Base-by-base conservation (phyloP, 805 yeast genomes). In the Saccharomycopsis selenospora region DNA sequence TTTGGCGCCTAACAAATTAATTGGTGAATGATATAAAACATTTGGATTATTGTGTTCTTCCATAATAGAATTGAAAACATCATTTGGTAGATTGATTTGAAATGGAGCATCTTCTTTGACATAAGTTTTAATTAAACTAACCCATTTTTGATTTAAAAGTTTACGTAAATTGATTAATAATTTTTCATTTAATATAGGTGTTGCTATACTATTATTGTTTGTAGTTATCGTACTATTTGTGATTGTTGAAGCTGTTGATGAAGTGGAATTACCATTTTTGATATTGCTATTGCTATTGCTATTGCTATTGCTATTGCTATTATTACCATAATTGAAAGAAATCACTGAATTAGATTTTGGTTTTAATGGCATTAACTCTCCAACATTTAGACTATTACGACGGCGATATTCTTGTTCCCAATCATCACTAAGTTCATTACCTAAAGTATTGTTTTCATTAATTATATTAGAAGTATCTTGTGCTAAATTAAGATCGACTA, bases 31-130 rank as follows among this genome's bases (percentile, higher is more conserved):
- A 46, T 57, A 62, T 14, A 59, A 68, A 10, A 66, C 54, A 20
- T 54, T 47, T 13, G 41, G 46, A 24, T 43, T 36, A 6, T 14
- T 20, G 25, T 43, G 8, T 17, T 42, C 47, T 23, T n/a, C 13
- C 23, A 62, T 48, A n/a, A 64, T 52, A 17, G 54, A 56, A 13
- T 63, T 58, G 51, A 60, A 64, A 2, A 73, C 61, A 5, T 65
- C 63, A 50, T 65, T 57, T 0, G 79, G 72, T 22, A 77, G 53
- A 58, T 77, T 77, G 50, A 77, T 67, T 57, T 77, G 79, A 36
- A 64, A 65, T 2, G 71, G 69, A 1, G 81, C 65, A 47, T 73
- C 67, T 11, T 63, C 64, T 10, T 54, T 49, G 36, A 77, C 66
- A 56, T 68, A 77, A n/a, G 56, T 60, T 20, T 56, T 51, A 14